A percentile compares a stretch with the other conserved stretches of the same genome.
These are phyloP conservation scores for Ogataea pini DNA, from an alignment of 805 yeast species.

Conservation along the genomic window DNA sequence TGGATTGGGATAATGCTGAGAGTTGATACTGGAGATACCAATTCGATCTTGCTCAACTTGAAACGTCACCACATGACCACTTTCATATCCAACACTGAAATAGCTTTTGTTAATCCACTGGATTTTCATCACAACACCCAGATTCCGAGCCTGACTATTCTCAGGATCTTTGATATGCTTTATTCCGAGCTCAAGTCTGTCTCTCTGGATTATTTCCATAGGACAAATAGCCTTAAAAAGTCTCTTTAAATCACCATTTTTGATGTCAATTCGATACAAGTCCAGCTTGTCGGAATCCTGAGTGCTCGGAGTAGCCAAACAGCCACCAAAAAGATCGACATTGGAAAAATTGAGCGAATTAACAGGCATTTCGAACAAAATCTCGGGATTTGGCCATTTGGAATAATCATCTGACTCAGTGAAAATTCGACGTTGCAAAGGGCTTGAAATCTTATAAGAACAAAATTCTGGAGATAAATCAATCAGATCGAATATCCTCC, in stretches of 20 bases:
- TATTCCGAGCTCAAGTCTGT: slow-evolving; percentile 25
- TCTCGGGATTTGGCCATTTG: slow-evolving; percentile 25
- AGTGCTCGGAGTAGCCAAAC: slow-evolving; percentile 61
- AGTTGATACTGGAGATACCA: slow-evolving; percentile 22
- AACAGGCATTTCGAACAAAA: slow-evolving; percentile 57
- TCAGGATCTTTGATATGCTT: slow-evolving; percentile 20
- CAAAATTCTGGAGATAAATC: slow-evolving; percentile 12
- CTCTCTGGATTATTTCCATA: slow-evolving; percentile 24
- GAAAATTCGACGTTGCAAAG: slow-evolving; percentile 21
- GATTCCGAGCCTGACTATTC: slow-evolving; percentile 31
- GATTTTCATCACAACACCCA: slow-evolving; percentile 71
- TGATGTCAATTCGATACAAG: slow-evolving; percentile 44
- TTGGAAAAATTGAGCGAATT: slow-evolving; percentile 74
- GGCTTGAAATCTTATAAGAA: slow-evolving; percentile 19
- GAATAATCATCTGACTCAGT: slow-evolving; percentile 22
- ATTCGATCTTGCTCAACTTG: slow-evolving; percentile 25
- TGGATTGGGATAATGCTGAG: slow-evolving; percentile 55
- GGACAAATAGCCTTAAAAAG: slow-evolving; percentile 38
- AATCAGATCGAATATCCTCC: slow-evolving; percentile 38
- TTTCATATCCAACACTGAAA: slow-evolving; percentile 66
- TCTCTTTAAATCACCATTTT: slow-evolving; percentile 28
- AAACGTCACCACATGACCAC: slow-evolving; percentile 55
- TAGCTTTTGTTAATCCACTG: slow-evolving; percentile 37
- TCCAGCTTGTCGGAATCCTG: slow-evolving; percentile 65
- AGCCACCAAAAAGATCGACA: slow-evolving; percentile 41